Base-by-base conservation (phyloP, 345 rosid genomes). In the Angophora floribunda region DNA sequence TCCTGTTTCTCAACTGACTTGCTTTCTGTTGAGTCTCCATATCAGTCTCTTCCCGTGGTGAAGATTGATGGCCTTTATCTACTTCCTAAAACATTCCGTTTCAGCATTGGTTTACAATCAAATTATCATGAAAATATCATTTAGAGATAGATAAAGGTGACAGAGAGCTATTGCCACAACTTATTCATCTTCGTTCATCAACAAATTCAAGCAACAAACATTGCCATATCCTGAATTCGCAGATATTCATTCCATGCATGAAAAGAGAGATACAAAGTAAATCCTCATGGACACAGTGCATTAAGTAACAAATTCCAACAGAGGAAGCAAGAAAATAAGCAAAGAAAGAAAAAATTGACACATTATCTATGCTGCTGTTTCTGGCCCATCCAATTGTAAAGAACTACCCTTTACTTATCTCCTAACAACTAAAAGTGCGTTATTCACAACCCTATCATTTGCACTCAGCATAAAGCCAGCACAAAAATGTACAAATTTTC, bases 1-100 rank as follows among this genome's bases (percentile, higher is more conserved):
- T 87, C 92, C 98, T 94, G 88, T 95, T 94, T 92, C 89, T 93
- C 88, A 96, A 89, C 87, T 94, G 97, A 86, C 93, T 92, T 57
- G 92, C 90, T 91, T 93, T 96, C 90, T 90, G 93, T 87, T 89
- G 91, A 57, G 67, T 75, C 86, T 92, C 90, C 86, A 91, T n/a
- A 91, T 87, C 89, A 67, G 86, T 89, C 70, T 87, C 93, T 91
- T 87, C 92, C 51, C 36, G 87, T 57, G 41, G 90, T 28, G 92
- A 90, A 80, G 94, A 90, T 13, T 79, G 88, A 78, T 88, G 67
- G 87, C 86, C 90, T 85, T 88, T 88, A 87, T 93, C 94, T 65
- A 89, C 91, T 89, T 92, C 94, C 97, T 93, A 92, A 89, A 90
- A 89, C 86, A 93, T 87, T 86, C 57, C 89, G 80, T 88, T 89